Evolutionary conservation across 1,284 basidiomycete genomes (phyloP).

Genomic region (Sphaerobolus stellatus): DNA sequence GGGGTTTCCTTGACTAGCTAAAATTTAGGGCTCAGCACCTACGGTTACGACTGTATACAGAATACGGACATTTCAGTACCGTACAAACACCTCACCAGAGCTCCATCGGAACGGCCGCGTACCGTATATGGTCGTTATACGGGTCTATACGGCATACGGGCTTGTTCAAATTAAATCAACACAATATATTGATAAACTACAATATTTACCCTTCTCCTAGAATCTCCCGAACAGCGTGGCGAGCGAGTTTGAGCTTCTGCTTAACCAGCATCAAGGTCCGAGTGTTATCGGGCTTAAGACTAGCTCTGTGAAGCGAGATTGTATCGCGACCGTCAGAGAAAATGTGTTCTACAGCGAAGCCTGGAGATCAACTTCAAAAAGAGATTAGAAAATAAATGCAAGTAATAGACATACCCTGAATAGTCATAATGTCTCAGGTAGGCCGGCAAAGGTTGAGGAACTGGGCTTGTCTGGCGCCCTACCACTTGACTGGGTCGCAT

Average conservation of each 20-base stretch:
- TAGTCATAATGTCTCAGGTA: slow-evolving; percentile 21
- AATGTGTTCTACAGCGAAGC: slow-evolving; percentile 34
- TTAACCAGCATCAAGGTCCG: not conserved
- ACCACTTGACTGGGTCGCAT: no score
- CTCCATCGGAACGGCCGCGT: not conserved
- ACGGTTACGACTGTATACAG: no score
- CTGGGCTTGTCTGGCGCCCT: no score
- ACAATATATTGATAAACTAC: not conserved
- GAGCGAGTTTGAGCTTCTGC: slow-evolving; percentile 11
- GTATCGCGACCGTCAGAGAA: slow-evolving; percentile 38
- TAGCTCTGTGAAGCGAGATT: slow-evolving; percentile 32
- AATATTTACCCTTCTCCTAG: not conserved
- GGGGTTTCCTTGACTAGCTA: no score
- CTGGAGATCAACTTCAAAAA: slow-evolving; percentile 22
- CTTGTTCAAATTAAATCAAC: not conserved
- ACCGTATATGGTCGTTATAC: not conserved
- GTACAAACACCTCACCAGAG: not conserved
- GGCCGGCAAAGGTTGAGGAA: no score
- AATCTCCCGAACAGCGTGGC: not conserved
- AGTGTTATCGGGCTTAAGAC: slow-evolving; percentile 23
- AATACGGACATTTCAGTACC: no score
- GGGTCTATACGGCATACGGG: not conserved
- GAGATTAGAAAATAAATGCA: not conserved
- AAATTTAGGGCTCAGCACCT: no score
- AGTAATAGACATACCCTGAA: slow-evolving; percentile 19